Base-by-base conservation (phyloP, 768 basidiomycete genomes). In the Tulasnella sp. region DNA sequence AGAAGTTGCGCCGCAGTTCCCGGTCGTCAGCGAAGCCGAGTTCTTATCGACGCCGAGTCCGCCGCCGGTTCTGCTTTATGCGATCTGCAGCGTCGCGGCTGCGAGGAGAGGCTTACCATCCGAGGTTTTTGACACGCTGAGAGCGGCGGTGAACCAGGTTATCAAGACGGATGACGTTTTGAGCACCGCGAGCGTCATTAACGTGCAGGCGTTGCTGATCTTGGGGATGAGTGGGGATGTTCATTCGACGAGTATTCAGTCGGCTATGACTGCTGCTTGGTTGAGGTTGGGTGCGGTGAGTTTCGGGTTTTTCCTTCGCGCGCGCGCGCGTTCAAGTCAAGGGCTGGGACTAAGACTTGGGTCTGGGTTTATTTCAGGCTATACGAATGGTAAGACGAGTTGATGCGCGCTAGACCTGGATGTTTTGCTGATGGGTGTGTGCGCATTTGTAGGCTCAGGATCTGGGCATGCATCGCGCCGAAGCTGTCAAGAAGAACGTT, bases 11-110 rank as follows among this genome's bases (percentile, higher is more conserved):
- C 93, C 93, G n/a, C 85, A 93, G 54, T 88, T 98, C 76, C 97
- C 97, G 14, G 86, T 99, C 79, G 88, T 99, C 77, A 93, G 93
- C 22, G 89, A 92, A 81, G 87, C 89, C 34, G 97, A 99, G 81
- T 98, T 99, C 81, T 85, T 97, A 78, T 87, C 91, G 45, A 79
- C 69, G 15, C 38, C 77, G 22, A 73, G 74, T 19, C 88, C 94
- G 2, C 90, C 92, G 4, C 85, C 86, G 0, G 86, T 99, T 31
- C 83, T 99, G 76, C 87, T 99, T 29, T 98, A 98, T 83, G 91
- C 94, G 45, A 96, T 99, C 83, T 98, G 96, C 83, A 90, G 95
- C 38, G 91, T 98, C 54, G 93, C 96, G 25, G 93, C 93, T 19
- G 90, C 94, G 38, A 88, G 92, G 74, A 88, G 96, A 70, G 91